These are phyloP conservation scores for Ganoderma lucidum DNA, from an alignment of 1,284 basidiomycete species.

Conservation along the genomic window DNA sequence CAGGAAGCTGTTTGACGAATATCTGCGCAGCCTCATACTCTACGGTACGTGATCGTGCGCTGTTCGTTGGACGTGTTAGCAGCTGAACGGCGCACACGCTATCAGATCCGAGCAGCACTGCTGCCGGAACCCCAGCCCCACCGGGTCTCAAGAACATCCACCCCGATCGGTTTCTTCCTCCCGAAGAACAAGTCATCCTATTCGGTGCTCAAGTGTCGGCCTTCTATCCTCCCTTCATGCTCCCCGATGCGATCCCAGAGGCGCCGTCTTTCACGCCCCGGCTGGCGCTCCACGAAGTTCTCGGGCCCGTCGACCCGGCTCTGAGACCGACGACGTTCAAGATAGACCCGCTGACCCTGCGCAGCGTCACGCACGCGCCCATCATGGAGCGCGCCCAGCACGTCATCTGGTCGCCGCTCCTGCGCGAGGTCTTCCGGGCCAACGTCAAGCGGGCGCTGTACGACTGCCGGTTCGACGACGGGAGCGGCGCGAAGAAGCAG, in stretches of 20 bases:
- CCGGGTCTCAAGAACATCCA: conserved; percentile 7
- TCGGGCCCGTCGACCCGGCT: conserved; percentile 12
- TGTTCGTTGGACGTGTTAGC: neutral
- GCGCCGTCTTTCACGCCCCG: conserved; percentile 12
- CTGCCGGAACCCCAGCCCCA: conserved; percentile 13
- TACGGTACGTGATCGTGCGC: conserved; percentile 30
- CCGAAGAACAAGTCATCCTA: conserved; percentile 12
- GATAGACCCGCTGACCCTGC: conserved; percentile 22
- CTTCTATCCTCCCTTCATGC: conserved; percentile 25
- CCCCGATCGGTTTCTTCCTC: conserved; percentile 10
- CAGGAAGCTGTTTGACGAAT: conserved; percentile 26
- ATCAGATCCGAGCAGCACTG: conserved; percentile 16
- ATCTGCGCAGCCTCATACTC: conserved; percentile 36
- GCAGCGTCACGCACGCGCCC: conserved; percentile 22
- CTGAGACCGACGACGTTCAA: conserved; percentile 22
- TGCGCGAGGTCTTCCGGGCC: conserved; percentile 20
- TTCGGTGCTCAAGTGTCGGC: conserved; percentile 27
- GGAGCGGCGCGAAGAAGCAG: conserved; percentile 18
- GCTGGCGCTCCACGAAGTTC: conserved; percentile 10
- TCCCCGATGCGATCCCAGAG: conserved; percentile 10
- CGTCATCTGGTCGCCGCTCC: conserved; percentile 16
- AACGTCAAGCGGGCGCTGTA: conserved; percentile 29
- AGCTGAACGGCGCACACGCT: neutral
- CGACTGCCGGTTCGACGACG: conserved; percentile 19
- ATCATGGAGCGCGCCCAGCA: conserved; percentile 29